phyloP scores from a whole-genome alignment of 1,284 basidiomycete species.

The Heimioporus retisporus region DNA sequence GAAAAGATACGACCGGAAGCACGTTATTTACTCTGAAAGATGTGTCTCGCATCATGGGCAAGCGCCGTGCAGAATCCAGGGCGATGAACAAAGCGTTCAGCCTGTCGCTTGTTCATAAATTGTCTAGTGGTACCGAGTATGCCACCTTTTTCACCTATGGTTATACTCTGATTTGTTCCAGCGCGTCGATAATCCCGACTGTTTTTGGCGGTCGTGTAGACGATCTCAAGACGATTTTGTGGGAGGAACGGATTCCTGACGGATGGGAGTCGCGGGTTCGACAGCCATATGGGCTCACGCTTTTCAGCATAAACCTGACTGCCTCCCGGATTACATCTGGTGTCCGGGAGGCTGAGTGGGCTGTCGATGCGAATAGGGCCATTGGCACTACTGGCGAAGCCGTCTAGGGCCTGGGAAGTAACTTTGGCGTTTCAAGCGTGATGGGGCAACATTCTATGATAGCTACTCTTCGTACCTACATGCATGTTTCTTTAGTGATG shows the following conservation, averaged over 20 bases:
- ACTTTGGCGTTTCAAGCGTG: too few relatives aligned
- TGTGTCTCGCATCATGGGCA: slow-evolving; percentile 62
- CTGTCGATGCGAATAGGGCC: neutral
- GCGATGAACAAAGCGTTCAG: slow-evolving; percentile 66
- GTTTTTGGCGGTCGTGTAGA: neutral
- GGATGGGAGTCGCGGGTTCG: neutral
- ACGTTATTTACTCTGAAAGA: slow-evolving; percentile 63
- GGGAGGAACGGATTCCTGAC: neutral
- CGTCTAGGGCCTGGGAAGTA: too few relatives aligned
- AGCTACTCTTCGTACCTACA: too few relatives aligned
- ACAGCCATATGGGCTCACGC: slow-evolving; percentile 51
- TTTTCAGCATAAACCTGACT: slow-evolving; percentile 65
- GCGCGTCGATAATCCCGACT: slow-evolving; percentile 56
- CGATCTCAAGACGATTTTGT: neutral
- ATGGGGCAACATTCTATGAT: too few relatives aligned
- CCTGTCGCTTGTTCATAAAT: slow-evolving; percentile 57
- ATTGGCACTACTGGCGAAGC: too few relatives aligned
- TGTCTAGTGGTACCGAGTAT: slow-evolving; percentile 76
- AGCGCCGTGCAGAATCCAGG: slow-evolving; percentile 66
- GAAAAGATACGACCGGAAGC: slow-evolving; percentile 60
- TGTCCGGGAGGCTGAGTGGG: slow-evolving; percentile 26
- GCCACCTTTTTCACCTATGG: slow-evolving; percentile 33
- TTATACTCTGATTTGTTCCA: slow-evolving; percentile 1
- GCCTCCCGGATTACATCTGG: slow-evolving; percentile 61
- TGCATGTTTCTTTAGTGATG: too few relatives aligned